Percentiles rank a stretch among this genome's conserved stretches.
Conservation (phyloP, 2,329 filamentous ascomycete genomes). For the Claviceps fusiformis region DNA sequence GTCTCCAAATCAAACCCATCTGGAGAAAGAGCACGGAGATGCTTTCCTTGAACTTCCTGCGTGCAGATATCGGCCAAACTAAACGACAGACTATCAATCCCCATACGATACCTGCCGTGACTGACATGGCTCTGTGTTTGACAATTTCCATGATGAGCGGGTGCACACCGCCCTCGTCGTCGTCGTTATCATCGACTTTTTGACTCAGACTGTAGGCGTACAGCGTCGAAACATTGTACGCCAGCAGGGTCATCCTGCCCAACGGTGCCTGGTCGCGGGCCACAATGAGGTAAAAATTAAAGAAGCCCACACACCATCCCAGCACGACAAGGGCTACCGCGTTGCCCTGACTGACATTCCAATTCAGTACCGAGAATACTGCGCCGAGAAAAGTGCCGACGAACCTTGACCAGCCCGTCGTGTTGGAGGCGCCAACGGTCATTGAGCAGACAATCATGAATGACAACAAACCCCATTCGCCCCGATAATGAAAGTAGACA, state of each 20-base stretch:
- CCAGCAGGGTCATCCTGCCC: conserved; percentile 79
- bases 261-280: conserved; percentile 68
- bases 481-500: conserved; percentile 69
- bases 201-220: conserved; percentile 79
- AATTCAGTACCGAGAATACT: conserved; percentile 55
- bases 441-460: conserved; percentile 95
- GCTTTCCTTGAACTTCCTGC: conserved; percentile 71
- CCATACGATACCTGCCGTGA: conserved; percentile 73
- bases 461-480: conserved; percentile 87
- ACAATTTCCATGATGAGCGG: conserved; percentile 76
- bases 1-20: conserved; percentile 86
- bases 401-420: conserved; percentile 71
- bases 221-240: conserved; percentile 81
- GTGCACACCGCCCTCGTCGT: conserved; percentile 67
- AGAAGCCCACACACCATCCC: conserved; percentile 64
- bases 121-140: conserved; percentile 68
- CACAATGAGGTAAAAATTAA: conserved; percentile 75
- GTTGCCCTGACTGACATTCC: conserved; percentile 60
- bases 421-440: conserved; percentile 87
- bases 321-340: conserved; percentile 57
- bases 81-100: conserved; percentile 73
- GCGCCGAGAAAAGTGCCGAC: conserved; percentile 71
- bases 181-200: conserved; percentile 57
- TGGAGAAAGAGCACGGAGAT: conserved; percentile 74
- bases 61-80: conserved; percentile 80